Conservation (phyloP, 805 yeast species). For the Cephaloascus albidus region DNA sequence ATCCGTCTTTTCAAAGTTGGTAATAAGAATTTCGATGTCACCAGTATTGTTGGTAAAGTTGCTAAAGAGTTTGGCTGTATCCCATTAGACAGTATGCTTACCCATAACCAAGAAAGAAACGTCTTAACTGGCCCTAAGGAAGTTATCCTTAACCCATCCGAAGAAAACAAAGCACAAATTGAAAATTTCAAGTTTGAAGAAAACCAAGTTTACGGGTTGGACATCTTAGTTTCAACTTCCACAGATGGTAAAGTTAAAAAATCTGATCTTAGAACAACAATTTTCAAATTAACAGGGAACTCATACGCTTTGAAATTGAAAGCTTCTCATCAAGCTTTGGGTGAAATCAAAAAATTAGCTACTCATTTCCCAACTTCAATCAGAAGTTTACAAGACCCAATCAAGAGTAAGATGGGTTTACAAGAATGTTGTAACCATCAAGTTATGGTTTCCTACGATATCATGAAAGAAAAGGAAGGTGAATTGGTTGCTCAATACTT, state of each 20-base stretch:
- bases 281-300: slow-evolving; percentile 65
- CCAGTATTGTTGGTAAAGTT: slow-evolving; percentile 53
- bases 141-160: slow-evolving; percentile 66
- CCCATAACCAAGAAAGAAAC: slow-evolving; percentile 61
- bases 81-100: slow-evolving; percentile 70
- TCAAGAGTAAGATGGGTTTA: slow-evolving; percentile 66
- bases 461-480: slow-evolving; percentile 57
- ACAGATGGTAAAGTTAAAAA: slow-evolving; percentile 56
- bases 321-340: slow-evolving; percentile 56
- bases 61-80: slow-evolving; percentile 49
- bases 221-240: slow-evolving; percentile 56
- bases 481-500: slow-evolving; percentile 62
- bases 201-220: slow-evolving; percentile 72
- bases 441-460: slow-evolving; percentile 59
- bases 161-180: slow-evolving; percentile 53
- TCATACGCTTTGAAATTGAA: slow-evolving; percentile 62
- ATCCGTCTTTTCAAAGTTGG: slow-evolving; percentile 58
- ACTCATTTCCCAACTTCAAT: slow-evolving; percentile 63
- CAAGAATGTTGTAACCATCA: slow-evolving; percentile 64
- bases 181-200: slow-evolving; percentile 60
- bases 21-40: slow-evolving; percentile 67
- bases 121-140: slow-evolving; percentile 68
- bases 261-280: slow-evolving; percentile 53
- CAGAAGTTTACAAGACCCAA: slow-evolving; percentile 56
- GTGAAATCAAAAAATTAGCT: slow-evolving; percentile 59